Conservation (phyloP, 148 eudicot genomes). For the Chenopodium formosanum region DNA sequence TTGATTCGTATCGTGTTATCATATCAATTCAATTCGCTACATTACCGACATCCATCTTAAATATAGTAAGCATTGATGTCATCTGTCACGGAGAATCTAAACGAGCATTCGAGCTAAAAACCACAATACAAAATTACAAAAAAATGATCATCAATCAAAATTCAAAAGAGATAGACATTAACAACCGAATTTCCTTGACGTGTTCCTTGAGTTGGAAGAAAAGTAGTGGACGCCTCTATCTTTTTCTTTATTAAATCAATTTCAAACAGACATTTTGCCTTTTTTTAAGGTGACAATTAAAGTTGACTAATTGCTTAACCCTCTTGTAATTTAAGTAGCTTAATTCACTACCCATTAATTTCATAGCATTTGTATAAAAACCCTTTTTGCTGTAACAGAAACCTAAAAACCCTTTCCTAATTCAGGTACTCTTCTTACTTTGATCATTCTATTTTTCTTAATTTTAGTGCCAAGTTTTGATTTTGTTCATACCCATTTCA, state of each 20-base stretch:
- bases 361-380: not conserved
- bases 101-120: not conserved
- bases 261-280: not conserved
- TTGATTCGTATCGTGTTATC: no score
- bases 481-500: no score
- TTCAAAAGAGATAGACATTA: not conserved
- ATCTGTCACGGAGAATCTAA: not conserved
- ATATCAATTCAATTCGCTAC: no score
- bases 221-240: not conserved
- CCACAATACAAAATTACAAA: not conserved
- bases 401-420: no score
- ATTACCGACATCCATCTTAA: no score
- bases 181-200: not conserved
- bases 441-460: not conserved
- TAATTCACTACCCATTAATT: not conserved
- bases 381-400: no score
- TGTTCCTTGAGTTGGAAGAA: not conserved
- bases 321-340: not conserved
- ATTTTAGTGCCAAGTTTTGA: not conserved
- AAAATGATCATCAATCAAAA: not conserved
- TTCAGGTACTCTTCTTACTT: not conserved
- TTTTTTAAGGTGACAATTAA: not conserved
- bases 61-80: no score
- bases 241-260: not conserved
- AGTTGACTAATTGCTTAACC: not conserved